phyloP scores from a whole-genome alignment of 768 basidiomycete genomes.

The Boletus sensibilis region DNA sequence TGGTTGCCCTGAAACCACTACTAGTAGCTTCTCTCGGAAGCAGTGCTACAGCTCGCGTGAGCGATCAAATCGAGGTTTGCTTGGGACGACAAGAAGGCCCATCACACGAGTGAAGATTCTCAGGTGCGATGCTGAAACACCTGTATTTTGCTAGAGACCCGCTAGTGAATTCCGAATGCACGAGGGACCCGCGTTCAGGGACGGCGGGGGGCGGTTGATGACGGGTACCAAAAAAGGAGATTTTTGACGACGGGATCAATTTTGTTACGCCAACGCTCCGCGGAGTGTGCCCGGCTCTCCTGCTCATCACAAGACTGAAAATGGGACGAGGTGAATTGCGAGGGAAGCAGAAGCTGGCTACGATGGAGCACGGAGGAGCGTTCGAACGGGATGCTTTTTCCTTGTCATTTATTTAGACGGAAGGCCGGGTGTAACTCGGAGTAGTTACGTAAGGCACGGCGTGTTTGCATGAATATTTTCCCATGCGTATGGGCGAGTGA shows the following conservation, averaged over 20 bases:
- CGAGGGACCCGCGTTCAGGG: conserved; percentile 27
- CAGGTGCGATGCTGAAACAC: conserved; percentile 19
- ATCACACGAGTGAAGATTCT: background rate
- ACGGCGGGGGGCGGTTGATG: conserved; percentile 16
- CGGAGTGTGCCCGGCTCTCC: conserved; percentile 9
- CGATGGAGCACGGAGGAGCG: background rate
- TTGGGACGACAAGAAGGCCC: background rate
- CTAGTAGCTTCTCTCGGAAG: background rate
- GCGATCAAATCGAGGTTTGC: background rate
- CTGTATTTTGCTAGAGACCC: background rate
- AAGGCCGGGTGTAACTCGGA: conserved; percentile 3
- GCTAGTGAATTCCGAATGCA: background rate
- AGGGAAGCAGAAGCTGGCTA: conserved; percentile 11
- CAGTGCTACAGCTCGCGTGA: background rate
- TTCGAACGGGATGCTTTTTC: background rate
- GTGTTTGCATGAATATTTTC: conserved; percentile 18
- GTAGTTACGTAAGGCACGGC: conserved; percentile 20
- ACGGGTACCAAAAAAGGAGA: conserved; percentile 14
- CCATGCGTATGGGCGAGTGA: conserved; percentile 20
- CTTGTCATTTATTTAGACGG: conserved; percentile 10
- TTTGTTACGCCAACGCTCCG: conserved; percentile 16
- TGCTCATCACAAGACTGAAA: background rate
- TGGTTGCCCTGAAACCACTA: background rate
- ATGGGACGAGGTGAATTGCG: background rate
- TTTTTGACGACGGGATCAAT: conserved; percentile 9